These are phyloP conservation scores for Rhodotorula sp. DNA, from an alignment of 1,284 basidiomycete species.

Conservation along the genomic window DNA sequence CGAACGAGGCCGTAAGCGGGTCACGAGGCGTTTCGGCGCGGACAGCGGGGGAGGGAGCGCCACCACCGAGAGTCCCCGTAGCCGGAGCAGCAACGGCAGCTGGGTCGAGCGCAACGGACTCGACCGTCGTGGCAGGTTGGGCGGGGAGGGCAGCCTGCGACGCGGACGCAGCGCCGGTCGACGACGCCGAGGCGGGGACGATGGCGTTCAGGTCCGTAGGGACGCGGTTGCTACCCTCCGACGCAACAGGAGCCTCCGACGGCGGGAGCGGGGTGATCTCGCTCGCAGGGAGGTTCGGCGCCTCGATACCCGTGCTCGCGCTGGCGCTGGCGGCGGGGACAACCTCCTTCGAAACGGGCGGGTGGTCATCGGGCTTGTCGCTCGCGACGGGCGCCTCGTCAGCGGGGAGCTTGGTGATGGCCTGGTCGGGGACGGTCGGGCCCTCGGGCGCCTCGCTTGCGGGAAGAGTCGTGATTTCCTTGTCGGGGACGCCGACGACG, in stretches of 20 bases:
- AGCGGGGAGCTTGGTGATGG: conserved; percentile 10
- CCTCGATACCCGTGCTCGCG: not conserved
- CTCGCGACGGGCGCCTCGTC: conserved; percentile 21
- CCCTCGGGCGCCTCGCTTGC: conserved; percentile 21
- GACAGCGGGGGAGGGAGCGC: not conserved
- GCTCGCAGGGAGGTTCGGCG: conserved; percentile 5
- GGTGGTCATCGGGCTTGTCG: conserved; percentile 15
- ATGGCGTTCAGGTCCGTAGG: not conserved
- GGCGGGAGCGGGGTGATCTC: conserved; percentile 19
- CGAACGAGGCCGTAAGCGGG: not conserved
- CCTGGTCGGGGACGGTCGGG: conserved; percentile 14
- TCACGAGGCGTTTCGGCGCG: not conserved
- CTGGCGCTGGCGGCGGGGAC: conserved; percentile 2
- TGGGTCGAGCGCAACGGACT: not conserved
- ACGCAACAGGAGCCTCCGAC: conserved; percentile 2
- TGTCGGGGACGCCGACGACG: conserved; percentile 9
- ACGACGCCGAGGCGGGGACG: not conserved
- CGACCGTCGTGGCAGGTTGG: conserved; percentile 1
- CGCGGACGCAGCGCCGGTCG: not conserved
- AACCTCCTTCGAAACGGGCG: conserved; percentile 10
- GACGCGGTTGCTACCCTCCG: not conserved
- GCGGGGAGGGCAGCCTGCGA: not conserved
- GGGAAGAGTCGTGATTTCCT: conserved; percentile 21
- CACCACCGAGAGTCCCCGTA: not conserved
- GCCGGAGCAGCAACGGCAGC: not conserved